phyloP scores from a whole-genome alignment of 106 monocot genomes.

The Posidonia australis region DNA sequence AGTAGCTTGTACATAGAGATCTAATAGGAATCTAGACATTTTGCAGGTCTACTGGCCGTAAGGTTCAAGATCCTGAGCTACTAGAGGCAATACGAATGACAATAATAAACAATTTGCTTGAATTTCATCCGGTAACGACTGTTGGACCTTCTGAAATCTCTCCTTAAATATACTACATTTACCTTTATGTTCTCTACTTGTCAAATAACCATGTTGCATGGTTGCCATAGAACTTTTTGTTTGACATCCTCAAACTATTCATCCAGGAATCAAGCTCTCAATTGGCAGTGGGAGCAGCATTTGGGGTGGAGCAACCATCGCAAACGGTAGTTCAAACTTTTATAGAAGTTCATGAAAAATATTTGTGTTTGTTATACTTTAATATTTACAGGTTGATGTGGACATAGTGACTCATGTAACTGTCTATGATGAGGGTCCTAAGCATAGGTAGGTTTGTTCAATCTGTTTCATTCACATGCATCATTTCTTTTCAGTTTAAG shows the following conservation, averaged over 20 bases:
- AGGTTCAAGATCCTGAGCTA: constrained; percentile 80
- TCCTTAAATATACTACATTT: neutral
- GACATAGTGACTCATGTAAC: constrained; percentile 85
- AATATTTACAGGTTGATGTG: constrained; percentile 29
- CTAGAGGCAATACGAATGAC: constrained; percentile 94
- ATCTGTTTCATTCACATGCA: too few relatives aligned
- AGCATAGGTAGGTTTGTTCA: constrained; percentile 41
- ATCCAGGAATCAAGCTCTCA: constrained; percentile 80
- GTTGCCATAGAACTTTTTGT: neutral
- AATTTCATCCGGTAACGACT: constrained; percentile 84
- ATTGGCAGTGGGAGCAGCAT: constrained; percentile 88
- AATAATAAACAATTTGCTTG: constrained; percentile 76
- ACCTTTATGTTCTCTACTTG: neutral
- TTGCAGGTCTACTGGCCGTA: constrained; percentile 78
- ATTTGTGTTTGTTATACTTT: constrained; percentile 2
- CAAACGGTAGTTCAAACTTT: constrained; percentile 21
- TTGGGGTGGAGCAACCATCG: constrained; percentile 57
- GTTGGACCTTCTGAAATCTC: neutral
- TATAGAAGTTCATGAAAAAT: neutral
- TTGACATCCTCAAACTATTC: constrained; percentile 3
- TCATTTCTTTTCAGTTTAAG: neutral
- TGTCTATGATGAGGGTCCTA: constrained; percentile 72
- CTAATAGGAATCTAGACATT: constrained; percentile 4
- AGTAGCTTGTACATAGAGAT: neutral
- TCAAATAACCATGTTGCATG: neutral